A percentile compares a stretch with the other conserved stretches of the same genome.
These are phyloP conservation scores for Xylariaceae sp. DNA, from an alignment of 2,329 filamentous ascomycete species.

Conservation along the genomic window DNA sequence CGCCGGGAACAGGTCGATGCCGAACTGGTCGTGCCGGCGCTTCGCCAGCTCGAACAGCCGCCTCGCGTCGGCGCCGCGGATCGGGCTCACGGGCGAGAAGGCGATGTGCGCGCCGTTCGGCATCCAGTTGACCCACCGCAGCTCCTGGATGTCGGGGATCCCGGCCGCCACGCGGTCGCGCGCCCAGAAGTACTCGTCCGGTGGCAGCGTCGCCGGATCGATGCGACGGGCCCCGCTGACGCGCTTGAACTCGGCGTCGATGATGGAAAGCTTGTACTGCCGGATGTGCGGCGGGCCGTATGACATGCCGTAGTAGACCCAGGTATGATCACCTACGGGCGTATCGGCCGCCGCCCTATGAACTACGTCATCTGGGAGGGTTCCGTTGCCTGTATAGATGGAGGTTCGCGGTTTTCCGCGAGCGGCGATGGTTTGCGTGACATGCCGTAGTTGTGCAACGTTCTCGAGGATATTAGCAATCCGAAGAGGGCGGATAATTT, in stretches of 20 bases:
- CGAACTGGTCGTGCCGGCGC: slow-evolving; percentile 38
- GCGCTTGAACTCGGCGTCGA: slow-evolving; percentile 38
- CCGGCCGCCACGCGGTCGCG: slow-evolving; percentile 38
- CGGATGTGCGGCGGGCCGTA: slow-evolving; percentile 41
- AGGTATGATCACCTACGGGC: slow-evolving; percentile 40
- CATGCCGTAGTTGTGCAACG: slow-evolving; percentile 41
- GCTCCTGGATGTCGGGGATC: slow-evolving; percentile 43
- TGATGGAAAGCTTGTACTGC: slow-evolving; percentile 38
- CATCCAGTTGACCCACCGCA: slow-evolving; percentile 46
- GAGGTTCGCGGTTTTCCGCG: slow-evolving; percentile 39
- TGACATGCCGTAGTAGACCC: slow-evolving; percentile 41
- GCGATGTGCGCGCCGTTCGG: slow-evolving; percentile 48
- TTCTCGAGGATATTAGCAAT: slow-evolving; percentile 44
- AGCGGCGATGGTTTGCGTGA: slow-evolving; percentile 41
- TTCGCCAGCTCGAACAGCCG: slow-evolving; percentile 42
- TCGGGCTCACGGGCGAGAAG: slow-evolving; percentile 49
- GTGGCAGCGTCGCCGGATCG: slow-evolving; percentile 39
- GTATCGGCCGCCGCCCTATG: slow-evolving; percentile 34
- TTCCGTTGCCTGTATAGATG: slow-evolving; percentile 36
- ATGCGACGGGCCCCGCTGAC: slow-evolving; percentile 36
- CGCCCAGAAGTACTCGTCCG: slow-evolving; percentile 39
- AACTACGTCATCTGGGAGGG: slow-evolving; percentile 39
- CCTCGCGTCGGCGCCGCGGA: slow-evolving; percentile 45
- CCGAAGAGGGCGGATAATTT: slow-evolving; percentile 51
- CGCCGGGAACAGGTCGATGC: slow-evolving; percentile 45